phyloP scores from a whole-genome alignment of 805 yeast genomes.

The Kodamaea fukazawae region DNA sequence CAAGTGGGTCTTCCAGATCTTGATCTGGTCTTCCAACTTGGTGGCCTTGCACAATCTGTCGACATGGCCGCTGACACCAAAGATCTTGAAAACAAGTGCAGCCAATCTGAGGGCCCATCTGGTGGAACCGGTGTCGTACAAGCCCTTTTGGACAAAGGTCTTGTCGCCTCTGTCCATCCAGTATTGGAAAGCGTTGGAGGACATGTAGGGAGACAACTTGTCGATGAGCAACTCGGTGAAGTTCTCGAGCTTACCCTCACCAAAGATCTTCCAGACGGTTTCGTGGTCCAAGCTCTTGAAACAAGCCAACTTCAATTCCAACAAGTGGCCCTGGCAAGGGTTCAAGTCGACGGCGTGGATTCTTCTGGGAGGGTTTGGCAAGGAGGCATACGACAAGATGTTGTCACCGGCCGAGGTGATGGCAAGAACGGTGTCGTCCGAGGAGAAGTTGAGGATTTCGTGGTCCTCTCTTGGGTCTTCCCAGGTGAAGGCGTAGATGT shows the following conservation, averaged over 20 bases:
- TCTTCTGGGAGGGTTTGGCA: slow-evolving; percentile 69
- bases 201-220: slow-evolving; percentile 64
- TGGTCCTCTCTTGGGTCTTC: slow-evolving; percentile 85
- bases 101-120: slow-evolving; percentile 82
- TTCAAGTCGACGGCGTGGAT: slow-evolving; percentile 85
- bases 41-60: slow-evolving; percentile 54
- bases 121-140: slow-evolving; percentile 75
- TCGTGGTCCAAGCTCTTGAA: slow-evolving; percentile 52
- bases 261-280: slow-evolving; percentile 73
- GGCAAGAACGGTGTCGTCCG: slow-evolving; percentile 72
- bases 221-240: slow-evolving; percentile 44
- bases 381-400: slow-evolving; percentile 66
- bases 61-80: slow-evolving; percentile 53
- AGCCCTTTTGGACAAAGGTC: slow-evolving; percentile 57
- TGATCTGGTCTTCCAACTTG: slow-evolving; percentile 59
- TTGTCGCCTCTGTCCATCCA: slow-evolving; percentile 66
- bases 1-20: slow-evolving; percentile 60
- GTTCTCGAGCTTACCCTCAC: slow-evolving; percentile 62
- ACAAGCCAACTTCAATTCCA: slow-evolving; percentile 75
- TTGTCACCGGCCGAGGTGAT: slow-evolving; percentile 89
- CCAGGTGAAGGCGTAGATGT: slow-evolving; percentile 88
- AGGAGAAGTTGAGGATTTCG: slow-evolving; percentile 55
- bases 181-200: slow-evolving; percentile 78
- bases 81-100: slow-evolving; percentile 52
- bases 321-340: slow-evolving; percentile 77